Conservation (phyloP, 2,329 filamentous ascomycete species). For the Botrytis fabae region DNA sequence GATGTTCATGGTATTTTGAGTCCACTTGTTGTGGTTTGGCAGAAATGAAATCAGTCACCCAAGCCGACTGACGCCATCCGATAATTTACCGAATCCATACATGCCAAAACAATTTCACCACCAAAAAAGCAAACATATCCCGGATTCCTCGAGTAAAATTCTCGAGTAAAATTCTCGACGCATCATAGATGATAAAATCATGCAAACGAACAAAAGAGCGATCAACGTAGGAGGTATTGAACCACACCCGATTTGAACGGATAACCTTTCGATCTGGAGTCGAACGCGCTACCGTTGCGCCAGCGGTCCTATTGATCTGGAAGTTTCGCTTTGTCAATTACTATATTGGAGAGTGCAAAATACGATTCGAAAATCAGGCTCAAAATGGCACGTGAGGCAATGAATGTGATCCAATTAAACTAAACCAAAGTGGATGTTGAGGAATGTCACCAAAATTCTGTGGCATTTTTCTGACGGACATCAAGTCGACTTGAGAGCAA, state of each 20-base stretch:
- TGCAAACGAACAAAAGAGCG: slow-evolving; percentile 12
- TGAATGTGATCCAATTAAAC: not conserved
- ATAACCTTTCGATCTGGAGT: slow-evolving; percentile 41
- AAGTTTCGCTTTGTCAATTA: rapidly evolving
- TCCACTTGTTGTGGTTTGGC: not conserved
- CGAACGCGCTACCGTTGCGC: slow-evolving; percentile 36
- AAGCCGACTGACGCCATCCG: not conserved
- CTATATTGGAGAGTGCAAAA: rapidly evolving
- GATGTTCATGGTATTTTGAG: not conserved
- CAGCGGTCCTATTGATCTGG: slow-evolving; percentile 24
- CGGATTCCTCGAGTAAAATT: not conserved
- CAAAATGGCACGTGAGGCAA: not conserved
- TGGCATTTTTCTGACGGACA: not conserved
- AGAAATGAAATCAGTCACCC: not conserved
- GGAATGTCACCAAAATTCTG: not conserved
- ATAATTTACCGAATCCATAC: not conserved
- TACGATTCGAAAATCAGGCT: rapidly evolving
- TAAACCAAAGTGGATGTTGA: not conserved
- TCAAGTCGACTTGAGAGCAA: not conserved
- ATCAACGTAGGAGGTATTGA: slow-evolving; percentile 29
- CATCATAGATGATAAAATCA: not conserved
- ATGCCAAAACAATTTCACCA: not conserved
- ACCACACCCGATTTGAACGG: slow-evolving; percentile 40
- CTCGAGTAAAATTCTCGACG: rapidly evolving
- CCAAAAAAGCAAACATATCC: not conserved